These are phyloP conservation scores for Tilletia setariae DNA, from an alignment of 1,284 basidiomycete genomes.

Conservation along the genomic window DNA sequence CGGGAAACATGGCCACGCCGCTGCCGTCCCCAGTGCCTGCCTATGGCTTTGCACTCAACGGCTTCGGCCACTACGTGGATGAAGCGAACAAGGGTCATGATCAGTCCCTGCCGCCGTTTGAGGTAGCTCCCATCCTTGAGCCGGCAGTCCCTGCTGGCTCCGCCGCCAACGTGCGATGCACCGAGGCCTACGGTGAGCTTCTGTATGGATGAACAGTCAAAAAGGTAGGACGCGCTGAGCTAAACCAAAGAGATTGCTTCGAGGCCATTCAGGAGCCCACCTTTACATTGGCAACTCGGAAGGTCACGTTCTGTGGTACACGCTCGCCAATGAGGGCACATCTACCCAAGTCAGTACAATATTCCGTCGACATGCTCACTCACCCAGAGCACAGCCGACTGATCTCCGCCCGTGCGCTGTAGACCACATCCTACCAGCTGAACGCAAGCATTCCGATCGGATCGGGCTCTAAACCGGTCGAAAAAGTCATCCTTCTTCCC, in stretches of 20 bases:
- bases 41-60: too few species aligned
- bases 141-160: not conserved
- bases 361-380: not conserved
- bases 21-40: too few species aligned
- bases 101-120: not conserved
- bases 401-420: not conserved
- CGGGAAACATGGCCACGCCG: too few species aligned
- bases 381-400: not conserved
- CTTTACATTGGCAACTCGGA: conserved; percentile 43
- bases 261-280: conserved; percentile 11
- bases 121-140: conserved; percentile 2
- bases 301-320: conserved; percentile 33
- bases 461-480: conserved; percentile 28
- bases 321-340: conserved; percentile 20
- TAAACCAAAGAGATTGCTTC: too few species aligned
- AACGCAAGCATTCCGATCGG: conserved; percentile 24
- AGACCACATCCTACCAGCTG: conserved; percentile 16
- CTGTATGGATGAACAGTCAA: not conserved
- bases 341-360: not conserved
- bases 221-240: too few species aligned
- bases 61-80: too few species aligned
- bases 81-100: too few species aligned
- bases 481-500: conserved; percentile 30
- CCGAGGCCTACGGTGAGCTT: conserved; percentile 20
- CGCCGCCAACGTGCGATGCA: conserved; percentile 18